Conservation (phyloP, 169 alveolate species). For the Condylostoma magnum region DNA sequence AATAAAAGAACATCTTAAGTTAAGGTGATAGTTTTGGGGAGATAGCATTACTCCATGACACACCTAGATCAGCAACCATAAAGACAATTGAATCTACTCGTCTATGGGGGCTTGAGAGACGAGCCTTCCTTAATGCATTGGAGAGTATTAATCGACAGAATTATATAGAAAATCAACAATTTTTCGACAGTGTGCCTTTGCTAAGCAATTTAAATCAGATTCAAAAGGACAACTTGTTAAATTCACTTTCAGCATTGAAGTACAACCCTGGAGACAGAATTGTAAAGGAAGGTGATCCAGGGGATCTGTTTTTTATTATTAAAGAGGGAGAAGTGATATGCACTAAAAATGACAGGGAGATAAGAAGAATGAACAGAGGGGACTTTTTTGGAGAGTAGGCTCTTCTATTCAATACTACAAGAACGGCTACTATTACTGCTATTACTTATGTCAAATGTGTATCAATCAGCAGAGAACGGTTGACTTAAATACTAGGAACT, state of each 20-base stretch:
- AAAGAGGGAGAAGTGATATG: constrained; percentile 56
- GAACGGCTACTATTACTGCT: constrained; percentile 83
- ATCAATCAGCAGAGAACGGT: constrained; percentile 40
- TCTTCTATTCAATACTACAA: constrained; percentile 68
- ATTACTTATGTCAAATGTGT: constrained; percentile 41
- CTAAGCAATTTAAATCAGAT: constrained; percentile 5
- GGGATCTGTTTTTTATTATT: constrained; percentile 42
- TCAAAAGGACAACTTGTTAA: constrained; percentile 45
- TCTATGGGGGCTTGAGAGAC: constrained; percentile 93
- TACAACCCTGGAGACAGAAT: constrained; percentile 31
- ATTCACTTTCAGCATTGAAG: constrained; percentile 31
- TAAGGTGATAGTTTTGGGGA: constrained; percentile 98
- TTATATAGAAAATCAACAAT: constrained; percentile 36
- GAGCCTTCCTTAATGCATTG: constrained; percentile 77
- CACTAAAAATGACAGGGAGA: constrained; percentile 39
- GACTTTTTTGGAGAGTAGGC: constrained; percentile 77
- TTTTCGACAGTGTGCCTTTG: constrained; percentile 37
- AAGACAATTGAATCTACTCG: constrained; percentile 85
- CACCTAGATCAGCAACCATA: constrained; percentile 97
- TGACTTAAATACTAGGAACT: constrained; percentile 43
- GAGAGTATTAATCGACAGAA: constrained; percentile 33
- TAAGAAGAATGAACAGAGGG: constrained; percentile 42
- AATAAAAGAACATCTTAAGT: constrained; percentile 82
- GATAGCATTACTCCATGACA: constrained; percentile 95
- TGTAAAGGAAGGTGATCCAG: constrained; percentile 61